A percentile compares a stretch with the other conserved stretches of the same genome.
phyloP scores from a whole-genome alignment of 202 grass and related monocot genomes.

The Panicum virgatum region DNA sequence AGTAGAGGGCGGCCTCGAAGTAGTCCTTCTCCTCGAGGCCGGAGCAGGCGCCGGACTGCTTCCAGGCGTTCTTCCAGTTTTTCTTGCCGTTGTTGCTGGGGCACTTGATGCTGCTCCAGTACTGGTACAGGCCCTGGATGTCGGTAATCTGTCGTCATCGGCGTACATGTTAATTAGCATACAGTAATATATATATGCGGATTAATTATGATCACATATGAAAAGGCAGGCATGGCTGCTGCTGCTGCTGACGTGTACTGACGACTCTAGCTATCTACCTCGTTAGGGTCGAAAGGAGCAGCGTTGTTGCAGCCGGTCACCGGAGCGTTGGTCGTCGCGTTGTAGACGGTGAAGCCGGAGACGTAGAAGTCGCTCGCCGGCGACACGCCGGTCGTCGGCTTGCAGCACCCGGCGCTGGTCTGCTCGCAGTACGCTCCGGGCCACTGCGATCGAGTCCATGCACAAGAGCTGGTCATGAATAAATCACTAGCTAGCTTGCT shows the following conservation, averaged over 20 bases:
- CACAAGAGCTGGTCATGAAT: neutral
- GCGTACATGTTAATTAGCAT: neutral
- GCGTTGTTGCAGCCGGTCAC: slow-evolving; percentile 20
- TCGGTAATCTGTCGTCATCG: neutral
- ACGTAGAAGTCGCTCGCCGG: slow-evolving; percentile 51
- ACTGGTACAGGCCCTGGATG: neutral
- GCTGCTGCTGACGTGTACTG: too few relatives aligned
- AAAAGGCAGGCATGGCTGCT: too few relatives aligned
- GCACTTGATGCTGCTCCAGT: slow-evolving; percentile 56
- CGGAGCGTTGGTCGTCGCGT: neutral
- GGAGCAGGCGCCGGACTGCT: slow-evolving; percentile 49
- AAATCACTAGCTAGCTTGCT: neutral
- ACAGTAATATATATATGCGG: too few relatives aligned
- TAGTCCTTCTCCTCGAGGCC: slow-evolving; percentile 20
- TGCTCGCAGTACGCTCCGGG: slow-evolving; percentile 56
- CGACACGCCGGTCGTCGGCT: slow-evolving; percentile 12
- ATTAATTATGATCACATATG: too few relatives aligned
- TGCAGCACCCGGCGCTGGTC: slow-evolving; percentile 32
- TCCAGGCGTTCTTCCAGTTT: slow-evolving; percentile 46
- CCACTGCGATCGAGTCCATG: slow-evolving; percentile 37
- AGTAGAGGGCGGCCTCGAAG: slow-evolving; percentile 36
- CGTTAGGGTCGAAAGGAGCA: slow-evolving; percentile 19
- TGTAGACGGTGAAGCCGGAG: slow-evolving; percentile 25
- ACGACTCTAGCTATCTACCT: too few relatives aligned
- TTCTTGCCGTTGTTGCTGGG: slow-evolving; percentile 30